Evolutionary conservation across 2,329 filamentous ascomycete genomes (phyloP), one percentile per base, ranked within the genome.

Genomic region (Aschersonia sp.): DNA sequence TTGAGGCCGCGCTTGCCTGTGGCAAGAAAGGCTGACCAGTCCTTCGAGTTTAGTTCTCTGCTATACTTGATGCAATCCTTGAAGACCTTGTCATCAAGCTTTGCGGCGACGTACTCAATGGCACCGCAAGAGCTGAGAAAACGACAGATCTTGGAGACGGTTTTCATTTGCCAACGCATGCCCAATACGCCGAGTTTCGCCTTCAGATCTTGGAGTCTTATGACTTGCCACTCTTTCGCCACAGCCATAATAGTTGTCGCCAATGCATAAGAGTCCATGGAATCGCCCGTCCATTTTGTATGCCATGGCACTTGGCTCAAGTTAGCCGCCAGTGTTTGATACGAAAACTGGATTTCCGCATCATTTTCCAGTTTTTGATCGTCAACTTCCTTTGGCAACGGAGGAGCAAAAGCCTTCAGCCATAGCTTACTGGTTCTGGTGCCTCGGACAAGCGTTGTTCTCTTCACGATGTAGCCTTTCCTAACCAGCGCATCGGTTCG

Each of bases 351-450:
- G 45, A 70, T 60, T 30, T 65, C 62, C 6, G 55, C 51, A 20
- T 59, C 54, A n/a, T 49, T 52, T 31, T 59, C 55, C 3, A 58
- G 52, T 4, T 47, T 50, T 10, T 52, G 50, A 32, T 58, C 59
- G 9, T 55, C 50, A 6, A 45, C 52, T 10, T 63, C 63, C 51
- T 65, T 68, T 38, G 62, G 60, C 42, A 69, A 62, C 9, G 65
- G 63, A 31, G 69, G 76, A 0, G 76, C 71, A 56, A 78, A 80
- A 31, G 67, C 64, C 44, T 71, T 70, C 44, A 81, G 68, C 73
- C 77, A 82, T 47, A 82, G 64, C 56, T 78, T 78, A 64, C 77
- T 81, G 2, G 78, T 80, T 56, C 78, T 79, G 49, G 72, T 75
- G 40, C 75, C 75, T 46, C 72, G 68, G 9, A 78, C 70, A 28